Base-by-base conservation (phyloP, 768 basidiomycete genomes). In the Steccherinum ochraceum region DNA sequence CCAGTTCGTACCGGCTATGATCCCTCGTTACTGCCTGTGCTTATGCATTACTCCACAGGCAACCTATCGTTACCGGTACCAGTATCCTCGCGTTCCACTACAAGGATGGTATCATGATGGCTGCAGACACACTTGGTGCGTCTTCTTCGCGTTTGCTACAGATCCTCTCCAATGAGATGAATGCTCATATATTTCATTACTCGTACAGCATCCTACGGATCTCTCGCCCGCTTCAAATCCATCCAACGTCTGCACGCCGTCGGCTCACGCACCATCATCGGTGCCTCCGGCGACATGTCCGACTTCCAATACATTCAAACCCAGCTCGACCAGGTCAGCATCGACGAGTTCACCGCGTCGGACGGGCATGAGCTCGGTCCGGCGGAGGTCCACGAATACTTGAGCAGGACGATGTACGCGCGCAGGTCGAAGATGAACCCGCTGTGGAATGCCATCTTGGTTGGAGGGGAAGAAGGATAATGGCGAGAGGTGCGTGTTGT, bases 71-170 rank as follows among this genome's bases (percentile, higher is more conserved):
- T 7, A 98, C 95, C 0, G 96, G 95, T 52, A 94, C 95, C n/a
- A 90, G 87, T 51, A 93, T 99, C 4, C 78, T 99, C 26, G 96
- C 88, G 2, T 75, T 99, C 69, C 89, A 90, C 69, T 98, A 79
- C 78, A 93, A 94, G 68, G 93, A 91, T 61, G 96, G 96, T 7
- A 81, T 99, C 57, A 95, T 99, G 90, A 84, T 99, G 77, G 93
- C 96, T 24, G 93, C 96, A 30, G 96, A 99, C 75, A 97, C 87
- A 62, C 86, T 98, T 46, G 94, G 94, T 94, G 55, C 50, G 79
- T 66, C 16, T n/a, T n/a, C n/a, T n/a, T n/a, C n/a, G n/a, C n/a
- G n/a, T n/a, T n/a, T n/a, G n/a, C n/a, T n/a, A 24, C 21, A 30
- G 24, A 25, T 45, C 40, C 2, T 43, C 3, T 18, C 41, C n/a